Evolutionary conservation across 2,329 filamentous ascomycete genomes (phyloP), one percentile per base, ranked within the genome.

Genomic region (Clarireedia monteithiana): DNA sequence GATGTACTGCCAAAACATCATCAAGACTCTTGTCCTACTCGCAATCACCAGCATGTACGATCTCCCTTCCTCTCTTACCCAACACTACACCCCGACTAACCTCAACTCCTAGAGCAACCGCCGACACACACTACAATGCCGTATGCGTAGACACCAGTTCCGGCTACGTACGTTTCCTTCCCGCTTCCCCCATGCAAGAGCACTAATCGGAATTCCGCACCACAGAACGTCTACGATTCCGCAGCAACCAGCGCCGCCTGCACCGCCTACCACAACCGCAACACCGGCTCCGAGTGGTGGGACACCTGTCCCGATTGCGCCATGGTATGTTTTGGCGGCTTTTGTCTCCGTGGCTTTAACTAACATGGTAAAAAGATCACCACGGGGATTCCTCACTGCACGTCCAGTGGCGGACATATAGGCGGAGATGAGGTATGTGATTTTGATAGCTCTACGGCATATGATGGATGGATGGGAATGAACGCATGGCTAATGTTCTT

Each of bases 381-480:
- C 17, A 23, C 5, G 1, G 45, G 17, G 4, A 15, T 5, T 15
- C 36, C 51, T n/a, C 42, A 53, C 50, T 55, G 53, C 12, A 3
- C 5, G 2, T 44, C 53, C 4, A 3, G 6, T 9, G 36, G 1
- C 2, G 14, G 0, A 9, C 46, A 50, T n/a, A 44, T 55, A 2
- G 53, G 53, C 20, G 53, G 53, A 48, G 53, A 50, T 5, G 53
- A 55, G 38, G 53, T 55, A n/a, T 30, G 53, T 17, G 23, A 10
- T 14, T 10, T 12, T 17, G 5, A 10, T 14, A 10, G 4, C 7
- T 27, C 26, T 27, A 27, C 2, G 27, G 27, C 7, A 30, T 30
- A 30, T 30, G 27, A 30, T 7, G 27, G 12, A 2, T 9, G 27
- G 20, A 20, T 20, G 20, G 2, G 2, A 20, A 20, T 20, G 20